These are phyloP conservation scores for Candida tallmaniae DNA, from an alignment of 805 yeast species.

Conservation along the genomic window DNA sequence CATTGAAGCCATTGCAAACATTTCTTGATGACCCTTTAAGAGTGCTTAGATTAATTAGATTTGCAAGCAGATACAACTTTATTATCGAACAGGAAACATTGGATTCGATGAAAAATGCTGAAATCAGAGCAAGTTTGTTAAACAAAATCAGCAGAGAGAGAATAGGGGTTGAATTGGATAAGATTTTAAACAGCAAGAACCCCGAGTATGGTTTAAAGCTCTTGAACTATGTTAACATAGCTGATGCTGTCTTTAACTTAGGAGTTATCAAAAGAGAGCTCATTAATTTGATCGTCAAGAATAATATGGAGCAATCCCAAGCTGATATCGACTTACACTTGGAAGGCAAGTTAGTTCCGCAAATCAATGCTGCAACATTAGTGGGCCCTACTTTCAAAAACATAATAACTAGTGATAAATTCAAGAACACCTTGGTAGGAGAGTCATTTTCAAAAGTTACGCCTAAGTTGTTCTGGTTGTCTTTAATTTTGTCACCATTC, in stretches of 20 bases:
- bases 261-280: constrained; percentile 1
- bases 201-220: constrained; percentile 61
- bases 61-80: constrained; percentile 77
- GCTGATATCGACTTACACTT: neutral
- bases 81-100: constrained; percentile 54
- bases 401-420: neutral
- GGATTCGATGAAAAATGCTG: constrained; percentile 57
- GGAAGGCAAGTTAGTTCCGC: neutral
- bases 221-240: constrained; percentile 52
- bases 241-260: constrained; percentile 51
- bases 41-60: constrained; percentile 78
- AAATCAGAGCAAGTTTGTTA: constrained; percentile 54
- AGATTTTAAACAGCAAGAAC: constrained; percentile 61
- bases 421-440: neutral
- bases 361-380: constrained; percentile 17
- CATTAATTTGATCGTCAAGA: neutral
- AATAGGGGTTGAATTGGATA: constrained; percentile 79
- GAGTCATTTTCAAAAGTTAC: constrained; percentile 7
- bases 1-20: constrained; percentile 78
- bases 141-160: constrained; percentile 86
- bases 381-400: constrained; percentile 11
- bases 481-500: constrained; percentile 50
- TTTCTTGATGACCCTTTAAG: constrained; percentile 93
- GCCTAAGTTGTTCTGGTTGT: constrained; percentile 40
- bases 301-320: too few species aligned